Conservation (phyloP, 306 rosid genomes). For the Vigna reflexopilosa region DNA sequence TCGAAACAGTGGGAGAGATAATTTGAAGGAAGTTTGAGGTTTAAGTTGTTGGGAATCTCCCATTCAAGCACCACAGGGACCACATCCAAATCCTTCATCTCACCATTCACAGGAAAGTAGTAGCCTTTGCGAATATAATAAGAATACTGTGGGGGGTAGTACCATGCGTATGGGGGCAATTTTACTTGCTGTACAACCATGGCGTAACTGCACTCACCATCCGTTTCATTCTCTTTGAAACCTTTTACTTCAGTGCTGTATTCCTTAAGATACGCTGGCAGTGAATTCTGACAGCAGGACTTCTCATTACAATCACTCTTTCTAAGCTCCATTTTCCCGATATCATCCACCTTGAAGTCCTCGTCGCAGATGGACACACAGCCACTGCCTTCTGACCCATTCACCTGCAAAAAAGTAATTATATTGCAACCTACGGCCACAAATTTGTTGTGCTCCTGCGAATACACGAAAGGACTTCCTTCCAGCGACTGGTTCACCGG, state of each 20-base stretch:
- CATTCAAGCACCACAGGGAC: constrained; percentile 20
- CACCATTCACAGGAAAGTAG: accelerated
- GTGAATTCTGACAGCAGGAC: constrained; percentile 14
- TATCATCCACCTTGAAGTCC: not conserved
- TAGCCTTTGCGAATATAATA: no score
- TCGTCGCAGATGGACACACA: constrained; percentile 45
- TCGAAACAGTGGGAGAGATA: accelerated
- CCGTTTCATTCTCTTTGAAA: not conserved
- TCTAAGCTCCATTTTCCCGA: accelerated
- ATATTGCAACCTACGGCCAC: constrained; percentile 41
- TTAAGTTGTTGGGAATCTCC: not conserved
- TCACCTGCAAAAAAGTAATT: not conserved
- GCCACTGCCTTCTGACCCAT: constrained; percentile 21
- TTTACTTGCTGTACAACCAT: no score
- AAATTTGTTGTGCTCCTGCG: constrained; percentile 10
- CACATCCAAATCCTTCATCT: not conserved
- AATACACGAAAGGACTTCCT: constrained; percentile 44
- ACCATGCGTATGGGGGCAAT: no score
- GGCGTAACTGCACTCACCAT: not conserved
- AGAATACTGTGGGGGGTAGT: no score
- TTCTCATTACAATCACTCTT: not conserved
- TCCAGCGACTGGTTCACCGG: not conserved
- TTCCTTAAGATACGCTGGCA: not conserved
- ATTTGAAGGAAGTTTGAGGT: no score
- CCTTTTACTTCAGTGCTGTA: not conserved